Conservation (phyloP, 805 yeast species). For the Saturnispora zaruensis region DNA sequence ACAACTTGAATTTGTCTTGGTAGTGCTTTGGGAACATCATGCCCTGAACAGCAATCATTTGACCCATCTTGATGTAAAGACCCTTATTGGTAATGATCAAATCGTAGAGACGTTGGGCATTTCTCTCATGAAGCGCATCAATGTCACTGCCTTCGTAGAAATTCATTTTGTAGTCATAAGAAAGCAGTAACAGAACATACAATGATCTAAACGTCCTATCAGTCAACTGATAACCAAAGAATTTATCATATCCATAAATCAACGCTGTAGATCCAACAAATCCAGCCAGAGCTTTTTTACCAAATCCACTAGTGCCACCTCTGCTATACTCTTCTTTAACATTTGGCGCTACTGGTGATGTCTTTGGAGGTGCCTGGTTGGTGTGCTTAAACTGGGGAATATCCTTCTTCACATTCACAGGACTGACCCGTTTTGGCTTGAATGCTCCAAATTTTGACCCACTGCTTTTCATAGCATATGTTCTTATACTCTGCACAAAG, state of each 20-base stretch:
- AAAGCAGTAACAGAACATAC: conserved; percentile 40
- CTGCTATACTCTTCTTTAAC: neutral
- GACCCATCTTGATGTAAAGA: conserved; percentile 69
- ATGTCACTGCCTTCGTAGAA: conserved; percentile 39
- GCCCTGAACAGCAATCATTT: conserved; percentile 71
- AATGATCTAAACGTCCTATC: conserved; percentile 47
- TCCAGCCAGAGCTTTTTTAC: conserved; percentile 6
- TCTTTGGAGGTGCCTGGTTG: neutral
- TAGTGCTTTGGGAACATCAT: conserved; percentile 55
- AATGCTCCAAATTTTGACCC: neutral
- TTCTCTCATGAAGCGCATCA: conserved; percentile 50
- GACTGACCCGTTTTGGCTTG: neutral
- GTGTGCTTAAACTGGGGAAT: neutral
- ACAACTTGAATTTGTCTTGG: conserved; percentile 44
- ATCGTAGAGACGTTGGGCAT: conserved; percentile 42
- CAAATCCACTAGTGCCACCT: neutral
- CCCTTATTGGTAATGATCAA: conserved; percentile 44
- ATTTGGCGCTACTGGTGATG: neutral
- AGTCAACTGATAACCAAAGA: conserved; percentile 39
- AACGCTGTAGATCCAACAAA: conserved; percentile 15
- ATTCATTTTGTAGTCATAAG: conserved; percentile 51
- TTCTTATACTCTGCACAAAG: neutral
- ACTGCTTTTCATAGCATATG: neutral
- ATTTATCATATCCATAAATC: conserved; percentile 24
- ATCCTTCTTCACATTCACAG: neutral